phyloP scores from a whole-genome alignment of 306 rosid species.

The Mucuna pruriens region DNA sequence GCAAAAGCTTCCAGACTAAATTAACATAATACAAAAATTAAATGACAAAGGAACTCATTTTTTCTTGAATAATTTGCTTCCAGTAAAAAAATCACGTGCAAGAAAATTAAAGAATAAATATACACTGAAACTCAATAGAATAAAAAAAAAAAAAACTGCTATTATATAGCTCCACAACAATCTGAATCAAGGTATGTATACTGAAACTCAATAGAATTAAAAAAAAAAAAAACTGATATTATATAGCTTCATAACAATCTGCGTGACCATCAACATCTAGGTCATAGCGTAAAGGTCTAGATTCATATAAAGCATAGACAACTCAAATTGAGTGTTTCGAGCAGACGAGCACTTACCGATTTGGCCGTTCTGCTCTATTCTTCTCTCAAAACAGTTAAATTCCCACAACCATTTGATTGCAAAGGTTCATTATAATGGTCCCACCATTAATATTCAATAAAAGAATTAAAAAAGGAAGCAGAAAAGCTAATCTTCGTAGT shows the following conservation, averaged over 20 bases:
- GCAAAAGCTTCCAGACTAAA: neutral
- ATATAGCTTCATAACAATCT: neutral
- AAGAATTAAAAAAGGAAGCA: neutral
- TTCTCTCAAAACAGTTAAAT: neutral
- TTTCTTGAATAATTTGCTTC: conserved; percentile 23
- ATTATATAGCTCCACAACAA: neutral
- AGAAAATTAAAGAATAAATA: neutral
- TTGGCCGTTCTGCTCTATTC: neutral
- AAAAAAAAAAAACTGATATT: neutral
- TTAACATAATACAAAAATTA: neutral
- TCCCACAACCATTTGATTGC: conserved; percentile 1
- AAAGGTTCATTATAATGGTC: neutral
- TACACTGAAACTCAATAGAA: neutral
- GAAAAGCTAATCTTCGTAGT: neutral
- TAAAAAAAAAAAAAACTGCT: neutral
- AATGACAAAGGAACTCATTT: neutral
- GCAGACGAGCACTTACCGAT: neutral
- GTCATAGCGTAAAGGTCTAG: neutral
- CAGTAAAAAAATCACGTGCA: neutral
- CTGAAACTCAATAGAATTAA: neutral
- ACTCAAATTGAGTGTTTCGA: neutral
- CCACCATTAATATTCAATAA: neutral
- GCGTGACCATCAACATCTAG: neutral
- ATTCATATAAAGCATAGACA: neutral
- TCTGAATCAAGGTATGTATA: neutral